Evolutionary conservation across 495 filamentous ascomycete genomes (phyloP).

Genomic region (Aspergillus olivimuriae): DNA sequence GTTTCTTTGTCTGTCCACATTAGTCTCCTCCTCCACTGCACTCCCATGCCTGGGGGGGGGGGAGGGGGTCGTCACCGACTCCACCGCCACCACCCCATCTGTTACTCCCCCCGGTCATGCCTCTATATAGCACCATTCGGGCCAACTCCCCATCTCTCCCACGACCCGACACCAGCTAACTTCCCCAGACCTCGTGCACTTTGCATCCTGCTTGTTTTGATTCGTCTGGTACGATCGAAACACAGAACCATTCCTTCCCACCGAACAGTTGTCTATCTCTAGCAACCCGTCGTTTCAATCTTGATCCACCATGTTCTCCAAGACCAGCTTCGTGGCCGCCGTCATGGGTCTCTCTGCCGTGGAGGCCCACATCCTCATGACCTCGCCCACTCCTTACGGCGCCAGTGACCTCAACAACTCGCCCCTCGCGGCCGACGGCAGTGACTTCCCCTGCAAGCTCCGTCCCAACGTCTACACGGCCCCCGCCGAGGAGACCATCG

Average conservation of each 20-base stretch:
- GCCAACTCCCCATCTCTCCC: neutral
- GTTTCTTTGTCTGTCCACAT: neutral
- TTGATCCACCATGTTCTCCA: constrained; percentile 36
- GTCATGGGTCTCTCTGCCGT: constrained; percentile 44
- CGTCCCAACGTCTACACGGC: constrained; percentile 19
- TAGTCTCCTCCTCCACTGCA: neutral
- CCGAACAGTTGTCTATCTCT: constrained; percentile 19
- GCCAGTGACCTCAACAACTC: constrained; percentile 45
- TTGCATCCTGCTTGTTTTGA: constrained; percentile 17
- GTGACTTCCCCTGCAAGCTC: constrained; percentile 75
- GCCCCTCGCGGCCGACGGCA: constrained; percentile 54
- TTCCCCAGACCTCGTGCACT: constrained; percentile 22
- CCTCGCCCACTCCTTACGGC: constrained; percentile 59
- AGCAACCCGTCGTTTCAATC: constrained; percentile 8
- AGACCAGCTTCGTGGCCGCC: constrained; percentile 28
- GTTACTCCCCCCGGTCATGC: no score
- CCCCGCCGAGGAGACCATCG: constrained; percentile 20
- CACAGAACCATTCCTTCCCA: constrained; percentile 11
- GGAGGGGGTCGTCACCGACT: neutral
- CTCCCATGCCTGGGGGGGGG: neutral
- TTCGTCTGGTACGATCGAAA: constrained; percentile 39
- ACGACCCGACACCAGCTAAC: constrained; percentile 2
- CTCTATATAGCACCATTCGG: no score
- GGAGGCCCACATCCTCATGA: constrained; percentile 66
- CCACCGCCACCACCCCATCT: no score